Conservation (phyloP, 768 basidiomycete species). For the Kwoniella dendrophila region DNA sequence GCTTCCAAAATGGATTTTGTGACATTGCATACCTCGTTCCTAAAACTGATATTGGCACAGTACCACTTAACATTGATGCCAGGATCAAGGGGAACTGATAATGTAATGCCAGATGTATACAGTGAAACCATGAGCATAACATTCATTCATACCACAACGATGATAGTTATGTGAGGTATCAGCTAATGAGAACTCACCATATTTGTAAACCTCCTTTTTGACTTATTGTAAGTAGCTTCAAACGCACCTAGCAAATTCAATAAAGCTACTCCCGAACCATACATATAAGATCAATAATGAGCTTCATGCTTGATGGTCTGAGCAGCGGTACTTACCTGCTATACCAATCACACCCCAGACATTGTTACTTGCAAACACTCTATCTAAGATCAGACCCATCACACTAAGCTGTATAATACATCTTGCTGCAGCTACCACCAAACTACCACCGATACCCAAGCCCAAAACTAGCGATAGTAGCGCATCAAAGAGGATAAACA, state of each 20-base stretch:
- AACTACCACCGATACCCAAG: constrained; percentile 69
- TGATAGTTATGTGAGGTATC: background rate
- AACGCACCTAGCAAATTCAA: constrained; percentile 72
- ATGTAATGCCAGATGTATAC: background rate
- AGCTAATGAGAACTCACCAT: constrained; percentile 64
- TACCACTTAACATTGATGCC: constrained; percentile 70
- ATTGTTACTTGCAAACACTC: constrained; percentile 74
- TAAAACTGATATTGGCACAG: constrained; percentile 75
- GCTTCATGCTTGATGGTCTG: background rate
- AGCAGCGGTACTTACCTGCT: constrained; percentile 62
- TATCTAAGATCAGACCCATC: constrained; percentile 70
- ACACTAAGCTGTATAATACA: constrained; percentile 77
- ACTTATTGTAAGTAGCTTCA: constrained; percentile 79
- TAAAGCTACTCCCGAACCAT: background rate
- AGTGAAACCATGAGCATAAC: background rate
- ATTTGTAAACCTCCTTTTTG: constrained; percentile 68
- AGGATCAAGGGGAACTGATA: constrained; percentile 69
- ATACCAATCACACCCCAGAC: constrained; percentile 75
- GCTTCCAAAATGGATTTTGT: constrained; percentile 77
- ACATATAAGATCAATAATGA: background rate
- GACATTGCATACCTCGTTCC: constrained; percentile 77
- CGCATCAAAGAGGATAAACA: constrained; percentile 75
- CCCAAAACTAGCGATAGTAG: constrained; percentile 66
- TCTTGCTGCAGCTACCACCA: constrained; percentile 70
- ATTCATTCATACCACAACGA: background rate